Conservation (phyloP, 2,329 filamentous ascomycete species). For the Pseudogymnoascus pannorum region DNA sequence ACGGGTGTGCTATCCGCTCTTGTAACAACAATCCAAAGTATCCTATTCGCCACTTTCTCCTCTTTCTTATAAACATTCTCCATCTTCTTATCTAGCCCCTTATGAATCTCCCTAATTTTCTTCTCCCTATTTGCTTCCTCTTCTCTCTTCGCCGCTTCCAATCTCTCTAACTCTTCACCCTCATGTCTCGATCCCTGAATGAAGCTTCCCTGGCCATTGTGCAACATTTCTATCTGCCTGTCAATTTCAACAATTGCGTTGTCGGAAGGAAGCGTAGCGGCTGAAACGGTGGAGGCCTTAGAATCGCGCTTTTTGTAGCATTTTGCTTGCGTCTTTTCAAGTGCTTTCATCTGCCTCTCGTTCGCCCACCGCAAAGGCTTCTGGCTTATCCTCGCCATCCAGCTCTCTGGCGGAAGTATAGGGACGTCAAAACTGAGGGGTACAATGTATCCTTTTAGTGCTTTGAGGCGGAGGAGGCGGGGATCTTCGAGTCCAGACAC, state of each 20-base stretch:
- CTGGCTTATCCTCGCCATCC: constrained; percentile 15
- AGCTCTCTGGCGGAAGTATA: constrained; percentile 11
- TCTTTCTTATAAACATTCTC: constrained; percentile 19
- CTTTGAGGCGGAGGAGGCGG: constrained; percentile 17
- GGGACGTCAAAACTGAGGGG: constrained; percentile 21
- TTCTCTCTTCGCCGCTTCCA: constrained; percentile 12
- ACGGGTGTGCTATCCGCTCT: constrained; percentile 13
- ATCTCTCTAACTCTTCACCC: constrained; percentile 13
- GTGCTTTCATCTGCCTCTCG: constrained; percentile 13
- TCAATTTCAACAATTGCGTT: constrained; percentile 12
- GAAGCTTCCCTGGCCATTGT: constrained; percentile 10
- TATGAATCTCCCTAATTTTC: constrained; percentile 20
- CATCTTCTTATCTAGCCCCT: constrained; percentile 23
- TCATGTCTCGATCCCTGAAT: constrained; percentile 9
- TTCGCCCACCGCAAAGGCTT: constrained; percentile 19
- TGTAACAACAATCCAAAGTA: constrained; percentile 23
- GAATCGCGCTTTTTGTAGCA: constrained; percentile 10
- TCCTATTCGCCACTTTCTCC: constrained; percentile 23
- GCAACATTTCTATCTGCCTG: constrained; percentile 12
- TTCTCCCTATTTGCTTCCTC: constrained; percentile 18
- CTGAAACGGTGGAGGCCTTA: neutral
- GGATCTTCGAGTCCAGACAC: constrained; percentile 14
- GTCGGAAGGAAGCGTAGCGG: constrained; percentile 6
- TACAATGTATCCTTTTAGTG: constrained; percentile 19
- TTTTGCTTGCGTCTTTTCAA: constrained; percentile 12